These are phyloP conservation scores for Remersonia thermophila DNA, from an alignment of 2,329 filamentous ascomycete genomes.

Conservation along the genomic window DNA sequence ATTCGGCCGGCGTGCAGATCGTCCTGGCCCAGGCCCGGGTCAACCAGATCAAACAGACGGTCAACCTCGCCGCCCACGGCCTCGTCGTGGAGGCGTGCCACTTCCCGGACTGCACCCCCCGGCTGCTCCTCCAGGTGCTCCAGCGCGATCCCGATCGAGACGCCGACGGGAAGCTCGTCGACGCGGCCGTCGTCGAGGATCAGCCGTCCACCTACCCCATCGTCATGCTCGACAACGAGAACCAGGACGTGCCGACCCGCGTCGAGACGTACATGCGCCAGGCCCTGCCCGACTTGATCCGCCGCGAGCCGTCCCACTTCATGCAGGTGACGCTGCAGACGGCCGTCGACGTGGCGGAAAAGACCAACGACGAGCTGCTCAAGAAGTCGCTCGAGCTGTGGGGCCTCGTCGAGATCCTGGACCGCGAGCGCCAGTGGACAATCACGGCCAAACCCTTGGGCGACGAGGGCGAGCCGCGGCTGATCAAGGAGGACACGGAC, in stretches of 20 bases:
- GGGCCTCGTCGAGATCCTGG: conserved; percentile 53
- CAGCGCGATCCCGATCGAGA: conserved; percentile 25
- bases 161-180: conserved; percentile 22
- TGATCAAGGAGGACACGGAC: conserved; percentile 41
- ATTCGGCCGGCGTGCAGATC: conserved; percentile 51
- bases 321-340: conserved; percentile 46
- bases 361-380: conserved; percentile 41
- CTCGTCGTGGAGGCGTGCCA: conserved; percentile 45
- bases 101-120: conserved; percentile 36
- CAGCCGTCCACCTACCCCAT: conserved; percentile 17
- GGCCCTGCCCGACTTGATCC: conserved; percentile 44
- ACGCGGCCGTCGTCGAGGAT: conserved; percentile 11
- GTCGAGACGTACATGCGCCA: conserved; percentile 49
- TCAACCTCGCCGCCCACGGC: conserved; percentile 36
- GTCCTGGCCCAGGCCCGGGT: conserved; percentile 49
- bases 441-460: conserved; percentile 37
- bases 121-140: conserved; percentile 32
- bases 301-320: conserved; percentile 47
- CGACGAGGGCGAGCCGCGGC: conserved; percentile 28
- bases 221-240: conserved; percentile 49
- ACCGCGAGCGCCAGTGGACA: conserved; percentile 50
- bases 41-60: conserved; percentile 39
- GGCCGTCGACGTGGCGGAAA: conserved; percentile 32
- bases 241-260: conserved; percentile 46
- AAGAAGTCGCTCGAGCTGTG: conserved; percentile 50